Base-by-base conservation (phyloP, 116 monocot genomes). In the Posidonia oceanica region DNA sequence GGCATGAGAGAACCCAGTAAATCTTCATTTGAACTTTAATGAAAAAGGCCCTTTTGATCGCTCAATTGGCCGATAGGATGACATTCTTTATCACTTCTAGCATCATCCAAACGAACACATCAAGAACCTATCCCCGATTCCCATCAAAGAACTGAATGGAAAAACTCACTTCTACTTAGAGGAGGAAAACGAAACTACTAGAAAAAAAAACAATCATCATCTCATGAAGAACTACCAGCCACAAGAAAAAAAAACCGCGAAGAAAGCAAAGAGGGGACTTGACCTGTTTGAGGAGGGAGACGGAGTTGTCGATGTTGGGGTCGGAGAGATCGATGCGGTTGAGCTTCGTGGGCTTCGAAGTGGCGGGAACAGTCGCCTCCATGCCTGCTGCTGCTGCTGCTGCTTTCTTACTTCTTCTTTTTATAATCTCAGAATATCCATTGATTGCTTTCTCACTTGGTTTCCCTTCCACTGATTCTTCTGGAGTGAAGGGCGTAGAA, bases 241-340 rank as follows among this genome's bases (percentile, higher is more conserved):
- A 61, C 0, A 5, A 17, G 4, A 65, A 22, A 68, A 21, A 21
- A 36, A 52, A 7, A 52, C 22, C 20, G 10, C 7, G 23, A 52
- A 22, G 42, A 1, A 23, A 29, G 5, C 42, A 14, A 51, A 17
- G 67, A 40, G 53, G 54, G 38, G 4, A 65, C 17, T 39, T 13
- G 18, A 76, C 76, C 76, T 71, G 76, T 54, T 76, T 65, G 53
- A 76, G 62, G 64, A 63, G 70, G 39, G 57, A 65, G 17, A 76
- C 76, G 71, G 71, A 76, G 57, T 71, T 71, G 23, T 3, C 14
- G 57, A 71, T 40, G 71, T 71, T 64, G 44, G 57, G 65, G 12
- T 76, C 76, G 53, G 70, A 69, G 56, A 76, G 71, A 48, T 76
- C 76, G 57, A 76, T 54, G 57, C 76, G 71, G 64, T 76, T 71